Evolutionary conservation across 2,329 filamentous ascomycete genomes (phyloP).

Genomic region (Xylariaceae sp.): DNA sequence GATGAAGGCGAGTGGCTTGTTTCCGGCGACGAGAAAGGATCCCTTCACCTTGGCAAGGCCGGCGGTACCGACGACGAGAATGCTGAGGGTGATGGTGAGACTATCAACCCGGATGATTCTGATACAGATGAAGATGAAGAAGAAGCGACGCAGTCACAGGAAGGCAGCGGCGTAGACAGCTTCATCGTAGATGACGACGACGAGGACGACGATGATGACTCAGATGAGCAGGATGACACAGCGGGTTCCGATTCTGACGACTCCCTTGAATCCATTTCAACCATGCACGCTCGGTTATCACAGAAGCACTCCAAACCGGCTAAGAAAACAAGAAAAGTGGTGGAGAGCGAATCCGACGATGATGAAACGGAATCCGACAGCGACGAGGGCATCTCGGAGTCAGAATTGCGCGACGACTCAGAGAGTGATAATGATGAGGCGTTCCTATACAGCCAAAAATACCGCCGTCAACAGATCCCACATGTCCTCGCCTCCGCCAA

Average conservation of each 20-base stretch:
- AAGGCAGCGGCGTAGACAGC: conserved; percentile 49
- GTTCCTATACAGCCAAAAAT: conserved; percentile 31
- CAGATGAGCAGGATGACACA: conserved; percentile 27
- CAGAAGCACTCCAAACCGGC: conserved; percentile 11
- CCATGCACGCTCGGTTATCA: conserved; percentile 23
- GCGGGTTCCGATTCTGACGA: conserved; percentile 29
- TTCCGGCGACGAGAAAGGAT: conserved; percentile 57
- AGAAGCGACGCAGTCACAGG: conserved; percentile 31
- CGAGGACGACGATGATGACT: conserved; percentile 20
- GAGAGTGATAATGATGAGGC: conserved; percentile 37
- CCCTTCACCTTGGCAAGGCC: conserved; percentile 63
- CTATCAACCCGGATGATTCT: conserved; percentile 66
- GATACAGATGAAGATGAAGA: conserved; percentile 50
- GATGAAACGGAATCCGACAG: conserved; percentile 24
- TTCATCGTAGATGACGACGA: conserved; percentile 52
- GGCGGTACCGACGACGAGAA: conserved; percentile 86
- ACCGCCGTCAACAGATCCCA: conserved; percentile 38
- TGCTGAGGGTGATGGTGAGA: conserved; percentile 80
- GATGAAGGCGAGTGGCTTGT: conserved; percentile 77
- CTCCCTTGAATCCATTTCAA: conserved; percentile 28
- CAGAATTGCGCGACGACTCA: conserved; percentile 37
- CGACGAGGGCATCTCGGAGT: conserved; percentile 36
- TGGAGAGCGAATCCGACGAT: conserved; percentile 25
- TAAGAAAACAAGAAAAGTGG: conserved; percentile 15
- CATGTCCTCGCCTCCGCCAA: conserved; percentile 74